Base-by-base conservation (phyloP, 306 rosid genomes). In the Lathyrus tuberosus region DNA sequence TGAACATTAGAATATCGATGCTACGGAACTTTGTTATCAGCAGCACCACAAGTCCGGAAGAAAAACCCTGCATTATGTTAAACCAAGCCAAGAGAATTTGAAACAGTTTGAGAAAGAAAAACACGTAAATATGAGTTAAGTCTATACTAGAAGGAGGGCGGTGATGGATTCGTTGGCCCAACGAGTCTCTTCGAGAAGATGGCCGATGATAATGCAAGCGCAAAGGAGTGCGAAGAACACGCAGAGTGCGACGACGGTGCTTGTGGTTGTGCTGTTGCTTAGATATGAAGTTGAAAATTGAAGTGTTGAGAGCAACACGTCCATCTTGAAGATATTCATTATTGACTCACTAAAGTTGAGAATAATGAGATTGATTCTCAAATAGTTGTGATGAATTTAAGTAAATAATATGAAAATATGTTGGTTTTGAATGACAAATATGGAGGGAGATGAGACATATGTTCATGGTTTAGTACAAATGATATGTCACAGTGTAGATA, bases 101-200 rank as follows among this genome's bases (percentile, higher is more conserved):
- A 4, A 31, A 4, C 35, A 31, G 35, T 4, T 17, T 35, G 40
- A 13, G 43, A 17, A 3, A 10, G 2, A 62, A 47, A 17, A 57
- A 16, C 14, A n/a, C 49, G 15, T 7, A 20, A 20, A 59, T 15
- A 59, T 40, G 49, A 16, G 73, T 51, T 14, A 28, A 68, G 56
- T 54, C 3, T 48, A 30, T 56, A 91, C 96, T 79, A 91, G 80
- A 68, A 88, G 72, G 56, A 91, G 93, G 69, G 96, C 87, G 5
- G 86, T 80, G 67, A 82, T 85, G 64, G 97, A 91, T 63, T 85
- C 89, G 30, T 88, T 91, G 15, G 83, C 88, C 96, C 97, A 86
- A 2, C 88, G 80, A 18, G 79, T 53, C 83, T 83, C 86, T 74
- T 88, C 88, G 17, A 88, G 83, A 47, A 91, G 88, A 78, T 88